A percentile compares a stretch with the other conserved stretches of the same genome.
phyloP scores from a whole-genome alignment of 2,329 filamentous ascomycete genomes.

The Fusarium sp. region DNA sequence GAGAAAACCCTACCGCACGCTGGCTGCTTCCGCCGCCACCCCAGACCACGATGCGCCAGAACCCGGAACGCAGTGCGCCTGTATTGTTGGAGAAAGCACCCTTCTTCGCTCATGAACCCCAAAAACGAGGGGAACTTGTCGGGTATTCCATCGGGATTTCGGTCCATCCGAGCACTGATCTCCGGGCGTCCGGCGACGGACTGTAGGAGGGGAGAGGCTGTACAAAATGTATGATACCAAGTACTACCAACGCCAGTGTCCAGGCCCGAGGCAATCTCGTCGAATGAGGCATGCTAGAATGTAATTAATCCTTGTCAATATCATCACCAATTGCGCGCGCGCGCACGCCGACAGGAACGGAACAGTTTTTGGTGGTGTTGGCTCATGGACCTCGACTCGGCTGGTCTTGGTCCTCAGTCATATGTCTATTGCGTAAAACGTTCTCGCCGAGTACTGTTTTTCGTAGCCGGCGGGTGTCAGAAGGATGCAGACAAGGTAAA shows the following conservation, averaged over 20 bases:
- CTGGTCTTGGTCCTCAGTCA: conserved; percentile 42
- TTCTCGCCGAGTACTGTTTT: conserved; percentile 21
- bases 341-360: conserved; percentile 1
- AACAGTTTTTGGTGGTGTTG: conserved; percentile 35
- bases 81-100: conserved; percentile 11
- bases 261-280: neutral
- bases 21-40: conserved; percentile 14
- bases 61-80: neutral
- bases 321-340: conserved; percentile 22
- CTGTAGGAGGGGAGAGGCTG: conserved; percentile 1
- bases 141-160: conserved; percentile 9
- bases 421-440: conserved; percentile 42
- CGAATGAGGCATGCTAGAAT: neutral
- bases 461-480: conserved; percentile 19
- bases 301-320: conserved; percentile 12
- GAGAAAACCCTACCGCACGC: conserved; percentile 10
- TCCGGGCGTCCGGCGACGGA: conserved; percentile 28
- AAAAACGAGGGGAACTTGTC: conserved; percentile 2
- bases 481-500: conserved; percentile 28
- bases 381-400: conserved; percentile 42
- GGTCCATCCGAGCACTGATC: conserved; percentile 8
- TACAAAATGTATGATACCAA: neutral
- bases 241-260: neutral
- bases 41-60: conserved; percentile 2
- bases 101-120: neutral